Percentiles rank a stretch among this genome's conserved stretches.
These are phyloP conservation scores for Plasmodium fragile DNA, from an alignment of 169 alveolate genomes.

Conservation along the genomic window DNA sequence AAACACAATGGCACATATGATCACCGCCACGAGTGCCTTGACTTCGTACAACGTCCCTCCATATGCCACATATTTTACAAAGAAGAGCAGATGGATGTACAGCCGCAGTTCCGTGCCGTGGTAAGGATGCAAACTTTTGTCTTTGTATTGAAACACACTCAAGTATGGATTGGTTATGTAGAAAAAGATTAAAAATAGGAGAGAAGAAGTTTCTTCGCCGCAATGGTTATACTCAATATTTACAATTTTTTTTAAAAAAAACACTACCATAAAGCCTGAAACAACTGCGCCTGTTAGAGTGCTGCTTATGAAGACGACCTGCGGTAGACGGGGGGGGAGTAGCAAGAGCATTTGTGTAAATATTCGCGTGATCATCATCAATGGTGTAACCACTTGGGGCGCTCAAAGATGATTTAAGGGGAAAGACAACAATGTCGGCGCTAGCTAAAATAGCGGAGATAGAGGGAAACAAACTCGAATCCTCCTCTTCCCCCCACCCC, in stretches of 20 bases:
- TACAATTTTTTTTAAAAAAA: constrained; percentile 51
- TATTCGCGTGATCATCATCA: background rate
- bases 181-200: constrained; percentile 49
- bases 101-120: constrained; percentile 66
- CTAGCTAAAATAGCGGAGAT: background rate
- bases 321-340: background rate
- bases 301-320: constrained; percentile 49
- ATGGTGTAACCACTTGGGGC: background rate
- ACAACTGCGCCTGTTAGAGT: constrained; percentile 3
- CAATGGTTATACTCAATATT: constrained; percentile 44
- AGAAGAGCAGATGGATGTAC: constrained; percentile 35
- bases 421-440: background rate
- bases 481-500: background rate
- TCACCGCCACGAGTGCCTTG: constrained; percentile 41
- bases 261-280: constrained; percentile 57
- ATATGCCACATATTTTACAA: constrained; percentile 28
- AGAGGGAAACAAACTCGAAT: background rate
- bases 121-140: constrained; percentile 59
- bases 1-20: constrained; percentile 32
- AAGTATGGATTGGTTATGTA: constrained; percentile 54
- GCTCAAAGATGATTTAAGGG: background rate
- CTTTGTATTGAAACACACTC: constrained; percentile 53
- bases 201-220: constrained; percentile 54
- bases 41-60: constrained; percentile 43
- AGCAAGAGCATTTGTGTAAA: background rate